Conservation (phyloP, 129 eudicot species). For the Centaurea solstitialis region DNA sequence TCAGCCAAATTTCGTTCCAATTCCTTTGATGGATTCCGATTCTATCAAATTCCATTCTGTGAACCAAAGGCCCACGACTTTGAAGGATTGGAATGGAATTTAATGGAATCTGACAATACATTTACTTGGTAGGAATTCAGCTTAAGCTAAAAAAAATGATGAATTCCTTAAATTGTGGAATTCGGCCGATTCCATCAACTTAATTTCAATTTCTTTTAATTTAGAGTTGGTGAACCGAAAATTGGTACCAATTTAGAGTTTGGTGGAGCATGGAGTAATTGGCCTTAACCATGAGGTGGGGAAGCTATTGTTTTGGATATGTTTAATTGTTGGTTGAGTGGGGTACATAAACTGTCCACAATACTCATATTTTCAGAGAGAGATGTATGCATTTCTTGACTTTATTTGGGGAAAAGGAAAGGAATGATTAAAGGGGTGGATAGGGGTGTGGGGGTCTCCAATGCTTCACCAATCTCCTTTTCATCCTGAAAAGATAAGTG, state of each 20-base stretch:
- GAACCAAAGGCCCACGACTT: no score
- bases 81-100: no score
- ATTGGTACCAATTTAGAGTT: neutral
- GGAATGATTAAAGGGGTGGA: constrained; percentile 38
- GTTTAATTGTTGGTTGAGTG: constrained; percentile 31
- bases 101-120: no score
- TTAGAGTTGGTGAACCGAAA: no score
- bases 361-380: constrained; percentile 15
- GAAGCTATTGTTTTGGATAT: constrained; percentile 27
- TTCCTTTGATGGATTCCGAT: no score
- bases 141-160: no score
- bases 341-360: constrained; percentile 33
- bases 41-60: no score
- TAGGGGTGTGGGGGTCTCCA: constrained; percentile 11
- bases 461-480: constrained; percentile 34
- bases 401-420: constrained; percentile 23
- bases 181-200: no score
- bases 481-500: constrained; percentile 18
- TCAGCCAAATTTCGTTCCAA: no score
- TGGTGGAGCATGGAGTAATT: constrained; percentile 26
- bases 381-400: constrained; percentile 21
- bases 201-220: no score
- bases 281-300: constrained; percentile 31
- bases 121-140: no score
- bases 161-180: no score